Conservation (phyloP, 306 rosid genomes). For the Gleditsia sinensis region DNA sequence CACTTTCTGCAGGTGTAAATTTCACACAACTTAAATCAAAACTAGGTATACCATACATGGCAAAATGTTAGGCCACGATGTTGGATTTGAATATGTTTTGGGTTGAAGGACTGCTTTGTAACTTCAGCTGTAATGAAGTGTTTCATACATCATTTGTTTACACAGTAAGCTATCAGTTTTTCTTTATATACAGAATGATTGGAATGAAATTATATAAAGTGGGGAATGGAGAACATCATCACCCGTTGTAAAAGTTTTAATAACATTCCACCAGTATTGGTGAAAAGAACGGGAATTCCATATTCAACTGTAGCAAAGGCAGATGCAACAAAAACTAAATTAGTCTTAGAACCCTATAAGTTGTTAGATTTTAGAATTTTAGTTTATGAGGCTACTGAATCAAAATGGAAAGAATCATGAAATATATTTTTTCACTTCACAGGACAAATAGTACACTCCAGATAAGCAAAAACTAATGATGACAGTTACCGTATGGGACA, state of each 20-base stretch:
- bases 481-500: no score
- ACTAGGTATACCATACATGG: slow-evolving; percentile 6
- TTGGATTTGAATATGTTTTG: slow-evolving; percentile 16
- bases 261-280: neutral
- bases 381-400: no score
- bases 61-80: neutral
- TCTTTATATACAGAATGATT: neutral
- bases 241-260: neutral
- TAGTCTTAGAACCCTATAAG: no score
- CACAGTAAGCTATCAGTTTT: neutral
- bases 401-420: no score
- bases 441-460: no score
- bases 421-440: no score
- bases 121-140: neutral
- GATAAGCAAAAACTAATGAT: no score
- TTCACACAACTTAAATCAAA: neutral
- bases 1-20: neutral
- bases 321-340: neutral
- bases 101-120: neutral
- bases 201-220: neutral
- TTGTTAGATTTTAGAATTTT: no score
- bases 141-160: no score
- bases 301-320: neutral
- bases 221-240: neutral
- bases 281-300: slow-evolving; percentile 18